These are phyloP conservation scores for Endocladia muricata DNA, from an alignment of 31 red algal genomes.

Conservation along the genomic window DNA sequence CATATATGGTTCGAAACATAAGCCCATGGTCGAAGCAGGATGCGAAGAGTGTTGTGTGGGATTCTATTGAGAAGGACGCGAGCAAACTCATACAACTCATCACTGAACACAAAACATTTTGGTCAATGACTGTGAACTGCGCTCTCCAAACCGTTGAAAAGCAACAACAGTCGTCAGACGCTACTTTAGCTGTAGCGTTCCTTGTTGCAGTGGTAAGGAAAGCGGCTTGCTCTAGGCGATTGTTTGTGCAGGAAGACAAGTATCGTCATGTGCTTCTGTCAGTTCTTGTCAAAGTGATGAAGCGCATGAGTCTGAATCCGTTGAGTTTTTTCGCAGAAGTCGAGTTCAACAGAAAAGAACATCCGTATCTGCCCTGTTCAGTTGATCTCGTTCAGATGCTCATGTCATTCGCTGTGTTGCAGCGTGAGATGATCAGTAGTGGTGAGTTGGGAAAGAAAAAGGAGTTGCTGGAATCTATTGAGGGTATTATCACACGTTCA, in stretches of 20 bases:
- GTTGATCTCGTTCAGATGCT: constrained; percentile 4
- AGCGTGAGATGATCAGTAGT: constrained; percentile 4
- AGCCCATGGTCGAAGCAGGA: background rate
- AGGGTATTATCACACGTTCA: background rate
- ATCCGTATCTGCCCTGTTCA: background rate
- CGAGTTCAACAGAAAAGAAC: background rate
- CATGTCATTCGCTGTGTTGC: constrained; percentile 20
- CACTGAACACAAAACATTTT: constrained; percentile 8
- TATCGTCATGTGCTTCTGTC: background rate
- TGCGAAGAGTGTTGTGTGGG: background rate
- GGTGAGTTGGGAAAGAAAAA: background rate
- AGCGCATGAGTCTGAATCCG: background rate
- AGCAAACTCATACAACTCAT: background rate
- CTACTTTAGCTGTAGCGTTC: background rate
- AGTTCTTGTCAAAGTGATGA: background rate
- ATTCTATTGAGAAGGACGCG: background rate
- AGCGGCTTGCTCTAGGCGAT: background rate
- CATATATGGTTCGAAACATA: background rate
- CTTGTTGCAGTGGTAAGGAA: constrained; percentile 1
- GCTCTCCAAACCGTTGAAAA: background rate
- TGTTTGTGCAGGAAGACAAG: background rate
- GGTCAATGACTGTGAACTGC: background rate
- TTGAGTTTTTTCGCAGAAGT: background rate
- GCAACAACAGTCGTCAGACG: background rate
- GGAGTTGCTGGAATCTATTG: background rate